Conservation (phyloP, 78 protist genomes). For the Goniomonas avonlea region DNA sequence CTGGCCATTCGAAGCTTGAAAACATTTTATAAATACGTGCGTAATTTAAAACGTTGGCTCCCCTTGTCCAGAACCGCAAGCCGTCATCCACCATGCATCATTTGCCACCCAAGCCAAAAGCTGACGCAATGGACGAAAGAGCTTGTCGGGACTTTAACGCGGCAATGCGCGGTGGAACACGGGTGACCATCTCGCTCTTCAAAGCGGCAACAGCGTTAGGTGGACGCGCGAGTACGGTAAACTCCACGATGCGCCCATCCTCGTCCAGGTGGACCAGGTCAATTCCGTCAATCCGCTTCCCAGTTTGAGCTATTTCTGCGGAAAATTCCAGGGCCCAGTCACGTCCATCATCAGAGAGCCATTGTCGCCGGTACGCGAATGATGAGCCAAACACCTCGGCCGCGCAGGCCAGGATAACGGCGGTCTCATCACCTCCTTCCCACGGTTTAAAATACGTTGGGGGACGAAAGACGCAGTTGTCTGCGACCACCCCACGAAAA, state of each 20-base stretch:
- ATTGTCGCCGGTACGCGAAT: not conserved
- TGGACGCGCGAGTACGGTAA: not conserved
- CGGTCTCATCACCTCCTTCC: not conserved
- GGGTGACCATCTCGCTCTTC: not conserved
- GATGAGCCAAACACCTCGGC: not conserved
- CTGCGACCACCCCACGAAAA: too few relatives aligned
- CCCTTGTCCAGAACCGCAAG: too few relatives aligned
- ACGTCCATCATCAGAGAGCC: not conserved
- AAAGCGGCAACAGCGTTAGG: not conserved
- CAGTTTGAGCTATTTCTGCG: not conserved
- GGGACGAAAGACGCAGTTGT: slow-evolving; percentile 1
- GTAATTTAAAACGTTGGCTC: too few relatives aligned
- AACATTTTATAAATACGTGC: too few relatives aligned
- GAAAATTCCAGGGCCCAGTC: not conserved
- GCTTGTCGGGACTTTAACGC: not conserved
- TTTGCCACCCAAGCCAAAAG: too few relatives aligned
- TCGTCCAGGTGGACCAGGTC: not conserved
- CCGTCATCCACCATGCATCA: too few relatives aligned
- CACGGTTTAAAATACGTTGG: not conserved
- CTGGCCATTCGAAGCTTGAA: too few relatives aligned
- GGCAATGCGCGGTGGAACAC: not conserved
- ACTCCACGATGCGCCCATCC: not conserved
- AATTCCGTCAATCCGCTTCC: not conserved
- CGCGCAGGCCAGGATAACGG: not conserved
- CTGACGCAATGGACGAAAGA: too few relatives aligned